A percentile compares a stretch with the other conserved stretches of the same genome.
Evolutionary conservation across 805 yeast genomes (phyloP).

Genomic region (Grigorovia transvaalensis): DNA sequence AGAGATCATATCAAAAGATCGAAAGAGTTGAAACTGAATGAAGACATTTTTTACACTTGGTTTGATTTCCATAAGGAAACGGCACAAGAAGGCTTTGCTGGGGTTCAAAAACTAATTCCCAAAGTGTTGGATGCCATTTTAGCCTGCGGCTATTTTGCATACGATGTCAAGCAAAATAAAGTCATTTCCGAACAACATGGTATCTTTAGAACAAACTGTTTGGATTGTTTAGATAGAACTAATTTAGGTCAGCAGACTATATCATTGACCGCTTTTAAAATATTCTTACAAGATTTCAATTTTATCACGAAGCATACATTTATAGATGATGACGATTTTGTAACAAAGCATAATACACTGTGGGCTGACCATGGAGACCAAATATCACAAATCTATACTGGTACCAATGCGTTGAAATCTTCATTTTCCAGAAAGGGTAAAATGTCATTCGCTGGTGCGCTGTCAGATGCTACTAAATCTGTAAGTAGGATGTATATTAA

Average conservation of each 20-base stretch:
- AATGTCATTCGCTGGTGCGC: slow-evolving; percentile 92
- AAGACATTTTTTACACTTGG: slow-evolving; percentile 49
- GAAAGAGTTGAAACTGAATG: slow-evolving; percentile 20
- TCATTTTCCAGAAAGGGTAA: slow-evolving; percentile 92
- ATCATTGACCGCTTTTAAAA: slow-evolving; percentile 58
- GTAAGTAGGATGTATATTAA: slow-evolving; percentile 92
- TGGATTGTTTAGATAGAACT: slow-evolving; percentile 92
- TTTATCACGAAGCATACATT: slow-evolving; percentile 18
- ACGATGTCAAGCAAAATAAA: slow-evolving; percentile 46
- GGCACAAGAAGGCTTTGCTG: slow-evolving; percentile 79
- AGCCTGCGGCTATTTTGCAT: slow-evolving; percentile 74
- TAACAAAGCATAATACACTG: slow-evolving; percentile 66
- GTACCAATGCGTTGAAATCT: slow-evolving; percentile 93
- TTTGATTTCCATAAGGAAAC: slow-evolving; percentile 95
- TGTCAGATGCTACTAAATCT: slow-evolving; percentile 94
- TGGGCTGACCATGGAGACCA: slow-evolving; percentile 99
- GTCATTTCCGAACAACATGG: slow-evolving; percentile 74
- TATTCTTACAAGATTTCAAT: slow-evolving; percentile 36
- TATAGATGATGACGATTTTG: slow-evolving; percentile 41
- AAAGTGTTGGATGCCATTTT: slow-evolving; percentile 54
- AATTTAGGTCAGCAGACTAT: slow-evolving; percentile 80
- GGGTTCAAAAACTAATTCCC: slow-evolving; percentile 62
- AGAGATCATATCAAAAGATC: slow-evolving; percentile 44
- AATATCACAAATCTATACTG: slow-evolving; percentile 89
- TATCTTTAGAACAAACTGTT: slow-evolving; percentile 83